Evolutionary conservation across 352 stramenopile species (phyloP), one percentile per base, ranked within the genome.

Genomic region (Globisporangium ultimum): DNA sequence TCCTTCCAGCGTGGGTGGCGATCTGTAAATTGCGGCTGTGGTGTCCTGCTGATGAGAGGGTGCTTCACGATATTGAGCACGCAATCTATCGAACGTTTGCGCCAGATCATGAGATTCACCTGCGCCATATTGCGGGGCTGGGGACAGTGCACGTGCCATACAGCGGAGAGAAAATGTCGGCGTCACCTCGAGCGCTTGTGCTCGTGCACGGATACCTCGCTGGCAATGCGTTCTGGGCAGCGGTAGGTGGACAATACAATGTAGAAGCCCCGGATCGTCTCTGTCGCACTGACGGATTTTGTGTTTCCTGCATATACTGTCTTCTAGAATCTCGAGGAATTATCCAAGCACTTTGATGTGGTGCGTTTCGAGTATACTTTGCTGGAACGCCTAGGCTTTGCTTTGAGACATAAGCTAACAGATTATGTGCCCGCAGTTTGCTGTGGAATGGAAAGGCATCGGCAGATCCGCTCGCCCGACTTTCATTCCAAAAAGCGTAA

Each of bases 191-290:
- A 14, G 48, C 52, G 52, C 32, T 71, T 22, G 64, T 68, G 22
- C 24, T 71, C 5, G n/a, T 71, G 10, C 64, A 71, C 50, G 64
- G 60, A 14, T 71, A 58, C 42, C 48, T 61, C 15, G 60, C 41
- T 40, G 64, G 64, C 41, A 71, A 71, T 40, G 64, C 60, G 17
- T 68, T 71, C 14, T 71, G 64, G 64, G 64, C 64, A n/a, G 40
- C 60, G 20, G 64, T 71, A 53, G 18, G 60, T 55, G 41, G 17
- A 41, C 20, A n/a, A n/a, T 40, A 1, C 8, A 17, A 32, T 32
- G 5, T 5, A 32, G 24, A 32, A 32, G 24, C 24, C 5, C 24
- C 24, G 24, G 24, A 32, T 32, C 24, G 5, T 32, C 5, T 6
- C 24, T 32, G 2, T 32, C 24, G 5, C n/a, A 5, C 24, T 32